Percentiles rank a stretch among this genome's conserved stretches.
Evolutionary conservation across 352 stramenopile genomes (phyloP).

Genomic region (Phytophthora pisi): DNA sequence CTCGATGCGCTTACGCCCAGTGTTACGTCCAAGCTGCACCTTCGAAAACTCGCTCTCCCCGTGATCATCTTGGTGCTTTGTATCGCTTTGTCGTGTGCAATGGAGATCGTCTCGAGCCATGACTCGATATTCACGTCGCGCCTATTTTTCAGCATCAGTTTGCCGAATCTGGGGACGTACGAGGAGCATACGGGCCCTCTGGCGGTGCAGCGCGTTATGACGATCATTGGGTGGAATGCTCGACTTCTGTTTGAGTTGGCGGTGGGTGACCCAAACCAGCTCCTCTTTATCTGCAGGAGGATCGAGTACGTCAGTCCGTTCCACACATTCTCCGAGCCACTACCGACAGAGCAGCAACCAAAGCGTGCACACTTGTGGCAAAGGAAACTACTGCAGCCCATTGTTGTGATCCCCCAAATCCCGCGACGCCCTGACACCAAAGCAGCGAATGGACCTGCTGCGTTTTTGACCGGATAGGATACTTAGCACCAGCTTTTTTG

Average conservation of each 20-base stretch:
- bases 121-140: slow-evolving; percentile 3
- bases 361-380: background rate
- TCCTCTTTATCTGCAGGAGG: slow-evolving; percentile 18
- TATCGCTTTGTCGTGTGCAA: background rate
- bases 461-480: no score
- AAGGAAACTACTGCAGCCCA: background rate
- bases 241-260: slow-evolving; percentile 9
- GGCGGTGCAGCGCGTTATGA: slow-evolving; percentile 14
- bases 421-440: no score
- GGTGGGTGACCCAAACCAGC: slow-evolving; percentile 3
- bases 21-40: background rate
- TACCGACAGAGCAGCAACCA: background rate
- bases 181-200: background rate
- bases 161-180: background rate
- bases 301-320: slow-evolving; percentile 21
- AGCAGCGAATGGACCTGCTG: no score
- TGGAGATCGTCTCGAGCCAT: slow-evolving; percentile 6
- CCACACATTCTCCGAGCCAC: slow-evolving; percentile 11
- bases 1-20: slow-evolving; percentile 47
- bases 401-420: no score
- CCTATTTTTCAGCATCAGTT: background rate
- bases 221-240: slow-evolving; percentile 17
- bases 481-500: no score
- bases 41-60: slow-evolving; percentile 2
- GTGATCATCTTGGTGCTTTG: slow-evolving; percentile 3